A percentile compares a stretch with the other conserved stretches of the same genome.
phyloP scores from a whole-genome alignment of 176 grass and related monocot species.

The maize (Zea mays) region DNA sequence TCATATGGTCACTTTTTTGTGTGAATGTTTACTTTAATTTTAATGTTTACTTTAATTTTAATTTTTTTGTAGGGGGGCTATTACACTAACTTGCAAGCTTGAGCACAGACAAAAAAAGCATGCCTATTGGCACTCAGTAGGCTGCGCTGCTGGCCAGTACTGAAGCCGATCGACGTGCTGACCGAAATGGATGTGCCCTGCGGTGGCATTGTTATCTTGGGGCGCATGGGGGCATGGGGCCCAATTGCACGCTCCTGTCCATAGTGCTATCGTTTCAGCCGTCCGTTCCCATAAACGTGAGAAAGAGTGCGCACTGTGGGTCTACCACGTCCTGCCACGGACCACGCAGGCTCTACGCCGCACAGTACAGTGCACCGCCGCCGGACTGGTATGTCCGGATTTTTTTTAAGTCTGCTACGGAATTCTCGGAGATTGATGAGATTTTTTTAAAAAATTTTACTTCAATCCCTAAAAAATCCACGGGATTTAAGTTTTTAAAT shows the following conservation, averaged over 20 bases:
- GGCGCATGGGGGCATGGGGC: not conserved
- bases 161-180: not conserved
- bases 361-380: not conserved
- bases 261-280: not conserved
- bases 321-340: not conserved
- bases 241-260: not conserved
- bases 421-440: no score
- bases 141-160: not conserved
- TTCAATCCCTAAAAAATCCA: no score
- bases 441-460: no score
- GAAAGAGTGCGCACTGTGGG: not conserved
- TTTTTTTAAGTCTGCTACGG: no score
- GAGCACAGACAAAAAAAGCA: no score
- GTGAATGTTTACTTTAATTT: no score
- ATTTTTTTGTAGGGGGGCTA: no score
- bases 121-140: constrained; percentile 1
- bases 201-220: not conserved
- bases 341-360: not conserved
- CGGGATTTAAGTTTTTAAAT: no score
- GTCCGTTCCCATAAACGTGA: not conserved
- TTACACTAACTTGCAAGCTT: no score
- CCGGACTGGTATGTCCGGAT: no score
- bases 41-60: no score
- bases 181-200: not conserved
- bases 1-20: no score